Evolutionary conservation across 306 rosid species (phyloP), one percentile per base, ranked within the genome.

Genomic region (Canavalia gladiata): DNA sequence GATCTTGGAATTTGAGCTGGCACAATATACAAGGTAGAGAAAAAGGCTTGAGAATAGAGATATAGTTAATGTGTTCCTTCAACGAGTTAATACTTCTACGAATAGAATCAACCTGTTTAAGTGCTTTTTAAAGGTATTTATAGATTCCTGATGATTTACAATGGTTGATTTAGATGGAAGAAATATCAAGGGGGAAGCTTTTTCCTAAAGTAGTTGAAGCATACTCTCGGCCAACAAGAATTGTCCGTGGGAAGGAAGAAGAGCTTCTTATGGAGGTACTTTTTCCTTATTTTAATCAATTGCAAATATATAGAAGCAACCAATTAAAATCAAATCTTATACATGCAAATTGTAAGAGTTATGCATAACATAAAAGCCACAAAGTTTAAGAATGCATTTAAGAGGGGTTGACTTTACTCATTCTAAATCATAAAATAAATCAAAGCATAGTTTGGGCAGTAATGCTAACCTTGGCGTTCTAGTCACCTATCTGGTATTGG

Each of bases 171-270:
- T 87, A 95, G 99, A 91, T 95, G 97, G 93, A 91, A 87, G 90
- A 87, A 77, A 80, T 95, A 85, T 88, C 89, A 28, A 91, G 87
- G 72, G 92, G 92, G 51, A 18, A 73, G 67, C 90, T 90, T 84
- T 87, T 92, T 67, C 88, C 92, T 33, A 95, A 88, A 84, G 90
- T 95, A 35, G 89, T 92, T 67, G 99, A 95, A 88, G 97, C 97
- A 69, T 95, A 92, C 91, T 92, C 97, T 64, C 86, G 97, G 37
- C 99, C 97, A 4, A 91, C 97, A 12, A 91, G 99, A 91, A 95
- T 95, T 85, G 97, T 91, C 46, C 94, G 95, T 11, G 99, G 97
- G 71, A 95, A 93, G 88, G 91, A 92, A 35, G 81, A 82, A 57
- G 88, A 86, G 74, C 62, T 84, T 80, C 58, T 88, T 67, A 35